Evolutionary conservation across 1,139 yeast species (phyloP).

Genomic region (Suhomyces panamericanus): DNA sequence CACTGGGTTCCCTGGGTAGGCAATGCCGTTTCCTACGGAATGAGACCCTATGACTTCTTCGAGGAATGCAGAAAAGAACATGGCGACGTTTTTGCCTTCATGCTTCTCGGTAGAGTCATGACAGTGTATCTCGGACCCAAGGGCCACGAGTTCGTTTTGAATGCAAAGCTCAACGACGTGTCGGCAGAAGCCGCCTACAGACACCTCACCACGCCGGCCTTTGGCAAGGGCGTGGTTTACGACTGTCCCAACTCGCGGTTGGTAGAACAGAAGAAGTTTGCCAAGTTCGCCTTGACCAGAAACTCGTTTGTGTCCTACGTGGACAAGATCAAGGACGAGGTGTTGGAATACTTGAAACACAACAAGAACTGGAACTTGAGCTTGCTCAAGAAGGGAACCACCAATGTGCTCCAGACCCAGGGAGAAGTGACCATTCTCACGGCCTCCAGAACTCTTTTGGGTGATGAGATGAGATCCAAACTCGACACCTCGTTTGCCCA

Average conservation of each 20-base stretch:
- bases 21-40: slow-evolving; percentile 82
- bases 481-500: slow-evolving; percentile 82
- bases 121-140: slow-evolving; percentile 95
- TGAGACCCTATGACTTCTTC: slow-evolving; percentile 89
- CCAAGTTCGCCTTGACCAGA: slow-evolving; percentile 81
- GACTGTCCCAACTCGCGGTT: slow-evolving; percentile 91
- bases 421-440: slow-evolving; percentile 96
- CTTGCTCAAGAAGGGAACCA: slow-evolving; percentile 44
- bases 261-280: slow-evolving; percentile 98
- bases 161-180: slow-evolving; percentile 85
- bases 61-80: slow-evolving; percentile 71
- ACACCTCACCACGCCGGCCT: slow-evolving; percentile 94
- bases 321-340: slow-evolving; percentile 81
- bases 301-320: slow-evolving; percentile 84
- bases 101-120: slow-evolving; percentile 86
- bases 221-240: slow-evolving; percentile 94
- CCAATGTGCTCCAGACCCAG: slow-evolving; percentile 77
- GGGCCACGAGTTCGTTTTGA: slow-evolving; percentile 94
- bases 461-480: slow-evolving; percentile 84
- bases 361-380: slow-evolving; percentile 45
- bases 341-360: slow-evolving; percentile 55
- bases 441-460: slow-evolving; percentile 86
- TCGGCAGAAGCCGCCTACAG: slow-evolving; percentile 95
- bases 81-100: slow-evolving; percentile 91
- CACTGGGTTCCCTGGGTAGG: slow-evolving; percentile 97